Base-by-base conservation (phyloP, 768 basidiomycete genomes). In the Trametes sanguinea region DNA sequence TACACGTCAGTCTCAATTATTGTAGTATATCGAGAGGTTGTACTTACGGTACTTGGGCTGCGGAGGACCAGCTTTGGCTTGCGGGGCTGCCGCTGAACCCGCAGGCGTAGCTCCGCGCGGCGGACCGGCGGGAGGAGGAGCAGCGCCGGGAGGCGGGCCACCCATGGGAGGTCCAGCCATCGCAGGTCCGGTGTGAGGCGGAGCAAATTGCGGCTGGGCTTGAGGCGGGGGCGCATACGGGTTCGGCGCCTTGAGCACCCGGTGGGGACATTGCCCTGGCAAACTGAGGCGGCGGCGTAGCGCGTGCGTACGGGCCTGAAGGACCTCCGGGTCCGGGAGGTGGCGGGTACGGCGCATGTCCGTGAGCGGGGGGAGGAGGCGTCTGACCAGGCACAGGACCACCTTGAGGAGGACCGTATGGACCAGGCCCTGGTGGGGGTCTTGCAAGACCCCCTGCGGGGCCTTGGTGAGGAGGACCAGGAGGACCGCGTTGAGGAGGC, bases 41-140 rank as follows among this genome's bases (percentile, higher is more conserved):
- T 30, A 9, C 85, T 72, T 66, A 88, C 86, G 87, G 73, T 88
- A 86, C 71, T 84, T 84, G 16, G 84, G 78, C 42, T 74, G 74
- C 10, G 78, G 76, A 35, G 81, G 77, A 7, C 78, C 77, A 22
- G 76, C 71, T 9, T 74, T 74, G 10, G 68, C 71, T 30, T 77
- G 72, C 4, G 75, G 74, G 32, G 72, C 51, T 16, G 73, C 40
- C 33, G 71, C 63, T n/a, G 71, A 63, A 5, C 60, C 67, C 16
- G 54, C 65, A 13, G 64, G 56, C 30, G 62, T 71, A 48, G 75
- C 65, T 40, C 66, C 65, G 11, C 57, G 60, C 16, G 69, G 65
- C 14, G 66, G 66, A n/a, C 69, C 74, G 39, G 67, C 51, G 1
- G 62, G 70, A 45, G 74, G 73, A 43, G 73, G 72, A 3, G 68